Percentiles rank a stretch among this genome's conserved stretches.
Evolutionary conservation across 768 basidiomycete species (phyloP).

Genomic region (Tulasnella sp.): DNA sequence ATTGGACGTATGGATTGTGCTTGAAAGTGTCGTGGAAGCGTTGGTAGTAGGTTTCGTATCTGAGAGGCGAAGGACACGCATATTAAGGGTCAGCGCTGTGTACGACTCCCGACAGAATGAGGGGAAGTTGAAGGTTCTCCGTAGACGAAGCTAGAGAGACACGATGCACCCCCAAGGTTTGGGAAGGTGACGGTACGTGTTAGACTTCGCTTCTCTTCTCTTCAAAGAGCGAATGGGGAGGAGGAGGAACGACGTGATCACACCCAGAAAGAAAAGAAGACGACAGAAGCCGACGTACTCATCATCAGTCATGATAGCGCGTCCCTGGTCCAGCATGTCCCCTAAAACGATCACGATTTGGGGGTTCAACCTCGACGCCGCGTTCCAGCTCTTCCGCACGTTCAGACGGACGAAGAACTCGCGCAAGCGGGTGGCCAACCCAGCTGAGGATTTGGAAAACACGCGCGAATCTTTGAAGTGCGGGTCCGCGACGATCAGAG

Average conservation of each 20-base stretch:
- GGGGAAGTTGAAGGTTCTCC: background rate
- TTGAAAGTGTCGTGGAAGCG: constrained; percentile 66
- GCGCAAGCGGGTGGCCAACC: constrained; percentile 42
- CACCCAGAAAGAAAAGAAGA: background rate
- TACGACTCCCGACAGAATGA: background rate
- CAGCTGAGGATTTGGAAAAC: constrained; percentile 45
- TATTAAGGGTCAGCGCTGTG: background rate
- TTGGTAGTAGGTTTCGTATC: constrained; percentile 59
- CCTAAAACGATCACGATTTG: constrained; percentile 75
- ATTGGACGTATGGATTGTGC: constrained; percentile 35
- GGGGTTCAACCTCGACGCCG: constrained; percentile 45
- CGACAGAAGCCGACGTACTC: constrained; percentile 47
- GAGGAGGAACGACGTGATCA: background rate
- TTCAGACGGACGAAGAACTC: constrained; percentile 68
- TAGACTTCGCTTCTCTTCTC: background rate
- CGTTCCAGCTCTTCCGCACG: constrained; percentile 75
- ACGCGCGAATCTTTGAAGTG: constrained; percentile 71
- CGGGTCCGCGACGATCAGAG: constrained; percentile 81
- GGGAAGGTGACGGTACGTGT: no score
- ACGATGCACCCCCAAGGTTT: no score
- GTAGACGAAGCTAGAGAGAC: background rate
- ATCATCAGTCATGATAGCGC: constrained; percentile 45
- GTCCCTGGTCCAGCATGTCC: constrained; percentile 85
- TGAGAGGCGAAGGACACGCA: constrained; percentile 24
- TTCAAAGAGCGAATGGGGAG: no score